Evolutionary conservation across 1,284 basidiomycete genomes (phyloP).

Genomic region (Boletus sp.): DNA sequence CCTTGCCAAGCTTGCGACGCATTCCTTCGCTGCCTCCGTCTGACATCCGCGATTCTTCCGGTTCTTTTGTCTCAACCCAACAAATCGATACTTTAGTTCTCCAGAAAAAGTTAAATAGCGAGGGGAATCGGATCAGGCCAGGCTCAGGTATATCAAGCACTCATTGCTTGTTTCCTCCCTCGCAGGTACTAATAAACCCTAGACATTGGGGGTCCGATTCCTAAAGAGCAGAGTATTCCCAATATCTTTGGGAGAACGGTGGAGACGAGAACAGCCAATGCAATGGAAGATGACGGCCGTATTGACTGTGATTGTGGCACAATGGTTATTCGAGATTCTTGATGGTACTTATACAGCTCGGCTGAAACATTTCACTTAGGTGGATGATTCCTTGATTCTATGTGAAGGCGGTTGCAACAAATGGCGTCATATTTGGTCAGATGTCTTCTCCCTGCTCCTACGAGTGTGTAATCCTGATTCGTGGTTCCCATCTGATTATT

Average conservation of each 20-base stretch:
- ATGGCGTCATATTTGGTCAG: conserved; percentile 76
- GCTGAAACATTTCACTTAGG: conserved; percentile 34
- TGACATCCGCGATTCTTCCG: conserved; percentile 29
- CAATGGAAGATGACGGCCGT: conserved; percentile 15
- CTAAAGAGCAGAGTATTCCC: conserved; percentile 7
- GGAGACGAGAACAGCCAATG: neutral
- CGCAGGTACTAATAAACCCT: neutral
- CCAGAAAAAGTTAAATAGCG: conserved; percentile 36
- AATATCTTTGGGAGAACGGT: neutral
- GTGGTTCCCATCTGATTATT: neutral
- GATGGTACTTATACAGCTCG: neutral
- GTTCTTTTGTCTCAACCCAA: conserved; percentile 28
- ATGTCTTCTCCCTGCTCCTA: conserved; percentile 2
- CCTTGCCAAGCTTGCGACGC: conserved; percentile 6
- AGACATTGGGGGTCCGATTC: conserved; percentile 50
- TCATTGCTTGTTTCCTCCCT: conserved; percentile 25
- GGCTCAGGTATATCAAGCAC: conserved; percentile 49
- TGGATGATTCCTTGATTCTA: conserved; percentile 51
- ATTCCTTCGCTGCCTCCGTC: conserved; percentile 39
- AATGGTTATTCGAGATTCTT: conserved; percentile 36
- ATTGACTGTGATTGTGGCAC: conserved; percentile 66
- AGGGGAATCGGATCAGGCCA: conserved; percentile 12
- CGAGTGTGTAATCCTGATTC: conserved; percentile 4
- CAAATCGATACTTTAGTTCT: conserved; percentile 43
- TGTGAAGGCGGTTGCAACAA: conserved; percentile 67